Evolutionary conservation across 1,284 basidiomycete genomes (phyloP).

Genomic region (Rhodotorula sp.): DNA sequence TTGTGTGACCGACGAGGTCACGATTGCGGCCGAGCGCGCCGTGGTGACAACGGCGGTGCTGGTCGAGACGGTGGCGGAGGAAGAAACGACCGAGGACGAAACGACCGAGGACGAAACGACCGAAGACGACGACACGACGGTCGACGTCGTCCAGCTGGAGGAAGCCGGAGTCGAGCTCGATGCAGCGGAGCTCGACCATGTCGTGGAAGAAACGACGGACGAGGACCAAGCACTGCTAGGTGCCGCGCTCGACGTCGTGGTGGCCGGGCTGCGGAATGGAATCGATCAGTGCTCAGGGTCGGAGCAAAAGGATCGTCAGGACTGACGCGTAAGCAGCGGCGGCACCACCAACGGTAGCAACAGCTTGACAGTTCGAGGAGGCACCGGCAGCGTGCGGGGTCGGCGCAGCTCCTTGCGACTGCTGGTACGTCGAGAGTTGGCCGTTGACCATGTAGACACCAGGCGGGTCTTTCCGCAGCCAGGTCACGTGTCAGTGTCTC

Average conservation of each 20-base stretch:
- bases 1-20: background rate
- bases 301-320: background rate
- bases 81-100: background rate
- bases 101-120: background rate
- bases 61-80: slow-evolving; percentile 4
- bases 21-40: background rate
- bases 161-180: slow-evolving; percentile 1
- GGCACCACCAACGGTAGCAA: slow-evolving; percentile 27
- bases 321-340: slow-evolving; percentile 8
- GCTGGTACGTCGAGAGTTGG: slow-evolving; percentile 20
- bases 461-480: slow-evolving; percentile 10
- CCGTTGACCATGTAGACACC: slow-evolving; percentile 30
- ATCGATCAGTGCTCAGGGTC: background rate
- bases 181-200: background rate
- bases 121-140: slow-evolving; percentile 3
- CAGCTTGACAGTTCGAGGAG: slow-evolving; percentile 80
- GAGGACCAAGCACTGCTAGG: slow-evolving; percentile 2
- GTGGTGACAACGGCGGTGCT: slow-evolving; percentile 4
- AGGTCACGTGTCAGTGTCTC: background rate
- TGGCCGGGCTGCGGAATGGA: background rate
- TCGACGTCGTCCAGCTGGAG: slow-evolving; percentile 14
- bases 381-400: slow-evolving; percentile 27
- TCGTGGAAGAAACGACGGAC: background rate
- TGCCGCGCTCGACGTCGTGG: background rate
- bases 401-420: slow-evolving; percentile 18